Conservation (phyloP, 2,329 filamentous ascomycete species). For the Chrysoporthe puriensis region DNA sequence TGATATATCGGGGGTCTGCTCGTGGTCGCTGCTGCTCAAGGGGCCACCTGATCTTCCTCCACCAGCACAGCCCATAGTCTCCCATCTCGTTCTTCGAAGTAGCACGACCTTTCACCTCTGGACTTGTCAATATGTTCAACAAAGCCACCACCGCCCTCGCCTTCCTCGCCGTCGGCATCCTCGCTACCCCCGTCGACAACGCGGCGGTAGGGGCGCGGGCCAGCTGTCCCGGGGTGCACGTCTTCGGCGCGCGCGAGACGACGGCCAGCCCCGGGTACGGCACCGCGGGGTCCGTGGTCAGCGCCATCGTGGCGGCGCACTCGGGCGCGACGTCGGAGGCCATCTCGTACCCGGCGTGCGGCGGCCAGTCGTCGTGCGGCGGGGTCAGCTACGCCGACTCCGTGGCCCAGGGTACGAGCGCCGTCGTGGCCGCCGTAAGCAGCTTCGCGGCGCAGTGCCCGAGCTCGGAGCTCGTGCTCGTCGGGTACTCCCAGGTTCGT, state of each 20-base stretch:
- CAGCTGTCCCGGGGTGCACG: conserved; percentile 49
- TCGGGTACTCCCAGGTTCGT: conserved; percentile 67
- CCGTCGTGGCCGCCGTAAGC: conserved; percentile 61
- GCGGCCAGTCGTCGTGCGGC: conserved; percentile 59
- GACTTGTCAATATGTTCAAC: conserved; percentile 2
- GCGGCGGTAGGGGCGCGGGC: conserved; percentile 35
- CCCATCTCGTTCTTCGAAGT: neutral
- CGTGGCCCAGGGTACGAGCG: conserved; percentile 55
- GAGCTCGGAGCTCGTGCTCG: conserved; percentile 59
- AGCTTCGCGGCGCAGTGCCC: conserved; percentile 59
- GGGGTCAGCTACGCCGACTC: conserved; percentile 59
- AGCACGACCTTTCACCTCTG: neutral
- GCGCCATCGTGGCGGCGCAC: conserved; percentile 48
- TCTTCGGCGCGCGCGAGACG: conserved; percentile 57
- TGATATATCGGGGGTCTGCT: neutral
- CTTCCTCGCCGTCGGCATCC: conserved; percentile 25
- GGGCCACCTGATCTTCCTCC: neutral
- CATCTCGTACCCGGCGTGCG: conserved; percentile 60
- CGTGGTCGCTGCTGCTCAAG: neutral
- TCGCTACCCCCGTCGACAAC: conserved; percentile 26
- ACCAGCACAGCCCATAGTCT: neutral
- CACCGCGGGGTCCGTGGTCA: conserved; percentile 47
- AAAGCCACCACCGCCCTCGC: neutral
- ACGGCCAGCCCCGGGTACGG: conserved; percentile 51
- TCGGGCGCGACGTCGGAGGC: conserved; percentile 50